phyloP scores from a whole-genome alignment of 805 yeast genomes.

The Priceomyces haplophilus region DNA sequence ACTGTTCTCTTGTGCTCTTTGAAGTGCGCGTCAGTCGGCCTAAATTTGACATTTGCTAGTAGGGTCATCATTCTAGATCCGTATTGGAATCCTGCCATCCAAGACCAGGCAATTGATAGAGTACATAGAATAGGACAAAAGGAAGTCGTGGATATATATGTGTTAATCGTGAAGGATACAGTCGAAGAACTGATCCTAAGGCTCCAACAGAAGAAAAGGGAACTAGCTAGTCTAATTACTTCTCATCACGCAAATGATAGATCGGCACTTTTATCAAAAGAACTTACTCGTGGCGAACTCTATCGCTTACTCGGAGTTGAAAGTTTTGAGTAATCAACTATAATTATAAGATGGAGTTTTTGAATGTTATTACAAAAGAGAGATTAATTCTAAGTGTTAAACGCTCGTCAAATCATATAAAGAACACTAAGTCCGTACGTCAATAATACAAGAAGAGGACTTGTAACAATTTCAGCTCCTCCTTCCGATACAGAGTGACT shows the following conservation, averaged over 20 bases:
- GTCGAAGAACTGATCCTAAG: conserved; percentile 81
- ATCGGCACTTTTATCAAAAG: background rate
- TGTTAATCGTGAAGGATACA: conserved; percentile 72
- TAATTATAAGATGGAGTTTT: no score
- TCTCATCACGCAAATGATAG: background rate
- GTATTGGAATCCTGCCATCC: conserved; percentile 70
- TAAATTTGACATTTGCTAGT: conserved; percentile 75
- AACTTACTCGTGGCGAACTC: conserved; percentile 5
- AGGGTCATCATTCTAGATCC: conserved; percentile 85
- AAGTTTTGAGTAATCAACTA: background rate
- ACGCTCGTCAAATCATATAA: background rate
- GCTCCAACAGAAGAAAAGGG: conserved; percentile 74
- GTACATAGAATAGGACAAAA: conserved; percentile 86
- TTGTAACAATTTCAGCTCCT: background rate
- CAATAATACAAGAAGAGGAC: no score
- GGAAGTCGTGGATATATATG: conserved; percentile 59
- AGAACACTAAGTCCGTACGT: no score
- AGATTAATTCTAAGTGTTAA: background rate
- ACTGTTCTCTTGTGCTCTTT: conserved; percentile 60
- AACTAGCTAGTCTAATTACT: conserved; percentile 63
- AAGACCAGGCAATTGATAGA: conserved; percentile 83
- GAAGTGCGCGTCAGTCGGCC: conserved; percentile 89
- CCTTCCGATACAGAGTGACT: background rate
- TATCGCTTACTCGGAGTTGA: conserved; percentile 3
- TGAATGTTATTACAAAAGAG: no score